These are phyloP conservation scores for Leptodontidium sp. DNA, from an alignment of 2,329 filamentous ascomycete species.

Conservation along the genomic window DNA sequence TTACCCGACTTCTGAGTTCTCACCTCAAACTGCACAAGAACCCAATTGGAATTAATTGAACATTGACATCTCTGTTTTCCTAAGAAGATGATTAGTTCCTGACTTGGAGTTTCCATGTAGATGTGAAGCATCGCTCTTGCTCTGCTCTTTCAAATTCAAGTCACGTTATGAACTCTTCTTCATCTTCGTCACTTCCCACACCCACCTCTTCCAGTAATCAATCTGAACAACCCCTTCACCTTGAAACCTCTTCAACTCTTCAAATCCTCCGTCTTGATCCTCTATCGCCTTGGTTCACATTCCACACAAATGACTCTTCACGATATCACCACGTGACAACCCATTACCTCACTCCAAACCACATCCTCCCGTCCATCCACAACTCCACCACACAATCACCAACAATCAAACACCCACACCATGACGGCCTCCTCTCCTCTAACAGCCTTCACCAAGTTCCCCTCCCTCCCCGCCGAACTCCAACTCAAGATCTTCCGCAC, in stretches of 20 bases:
- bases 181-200: too few species aligned
- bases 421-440: background rate
- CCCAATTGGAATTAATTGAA: too few species aligned
- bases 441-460: slow-evolving; percentile 31
- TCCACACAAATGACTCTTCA: background rate
- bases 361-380: background rate
- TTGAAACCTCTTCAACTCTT: too few species aligned
- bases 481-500: slow-evolving; percentile 33
- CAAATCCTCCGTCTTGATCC: background rate
- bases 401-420: background rate
- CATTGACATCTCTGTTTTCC: too few species aligned
- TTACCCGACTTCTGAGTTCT: background rate
- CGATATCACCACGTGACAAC: slow-evolving; percentile 8
- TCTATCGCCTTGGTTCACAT: background rate
- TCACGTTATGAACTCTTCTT: too few species aligned
- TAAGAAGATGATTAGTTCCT: too few species aligned
- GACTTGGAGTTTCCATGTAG: too few species aligned
- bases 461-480: slow-evolving; percentile 33
- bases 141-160: too few species aligned
- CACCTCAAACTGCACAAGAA: too few species aligned
- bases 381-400: background rate
- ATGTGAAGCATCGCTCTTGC: too few species aligned
- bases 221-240: too few species aligned
- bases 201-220: too few species aligned
- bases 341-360: background rate